A percentile compares a stretch with the other conserved stretches of the same genome.
These are phyloP conservation scores for Podosphaera aphanis DNA, from an alignment of 2,329 filamentous ascomycete species.

Conservation along the genomic window DNA sequence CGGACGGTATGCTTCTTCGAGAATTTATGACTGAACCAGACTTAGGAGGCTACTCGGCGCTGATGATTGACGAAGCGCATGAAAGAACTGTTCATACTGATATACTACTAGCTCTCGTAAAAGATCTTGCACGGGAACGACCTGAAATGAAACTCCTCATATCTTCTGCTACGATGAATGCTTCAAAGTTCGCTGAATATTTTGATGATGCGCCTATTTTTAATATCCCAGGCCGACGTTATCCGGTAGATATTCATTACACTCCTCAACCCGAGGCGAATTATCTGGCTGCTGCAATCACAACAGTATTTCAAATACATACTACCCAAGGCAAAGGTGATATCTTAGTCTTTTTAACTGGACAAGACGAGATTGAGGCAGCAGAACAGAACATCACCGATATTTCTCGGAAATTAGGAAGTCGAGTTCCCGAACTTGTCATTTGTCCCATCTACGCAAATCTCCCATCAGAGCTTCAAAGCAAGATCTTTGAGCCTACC, in stretches of 20 bases:
- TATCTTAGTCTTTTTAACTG: conserved; percentile 83
- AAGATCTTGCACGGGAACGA: conserved; percentile 63
- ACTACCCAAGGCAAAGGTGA: conserved; percentile 66
- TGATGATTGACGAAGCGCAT: conserved; percentile 97
- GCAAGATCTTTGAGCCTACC: conserved; percentile 85
- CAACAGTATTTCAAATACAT: conserved; percentile 88
- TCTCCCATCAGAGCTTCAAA: conserved; percentile 69
- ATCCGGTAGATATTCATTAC: conserved; percentile 80
- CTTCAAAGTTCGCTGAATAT: conserved; percentile 73
- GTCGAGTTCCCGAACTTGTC: conserved; percentile 63
- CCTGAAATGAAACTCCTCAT: conserved; percentile 79
- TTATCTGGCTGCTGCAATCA: conserved; percentile 75
- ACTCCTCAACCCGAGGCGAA: conserved; percentile 81
- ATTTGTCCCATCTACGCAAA: conserved; percentile 90
- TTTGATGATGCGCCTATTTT: conserved; percentile 88
- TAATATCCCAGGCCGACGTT: conserved; percentile 74
- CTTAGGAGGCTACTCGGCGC: conserved; percentile 54
- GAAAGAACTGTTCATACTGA: conserved; percentile 82
- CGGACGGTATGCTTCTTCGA: conserved; percentile 79
- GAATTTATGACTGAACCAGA: conserved; percentile 80
- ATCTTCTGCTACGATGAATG: conserved; percentile 84
- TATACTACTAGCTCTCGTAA: conserved; percentile 67
- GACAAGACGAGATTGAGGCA: conserved; percentile 86
- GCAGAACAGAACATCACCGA: conserved; percentile 67
- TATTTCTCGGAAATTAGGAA: conserved; percentile 67